phyloP scores from a whole-genome alignment of 2,329 filamentous ascomycete genomes.

The Aspergillus versicolor region DNA sequence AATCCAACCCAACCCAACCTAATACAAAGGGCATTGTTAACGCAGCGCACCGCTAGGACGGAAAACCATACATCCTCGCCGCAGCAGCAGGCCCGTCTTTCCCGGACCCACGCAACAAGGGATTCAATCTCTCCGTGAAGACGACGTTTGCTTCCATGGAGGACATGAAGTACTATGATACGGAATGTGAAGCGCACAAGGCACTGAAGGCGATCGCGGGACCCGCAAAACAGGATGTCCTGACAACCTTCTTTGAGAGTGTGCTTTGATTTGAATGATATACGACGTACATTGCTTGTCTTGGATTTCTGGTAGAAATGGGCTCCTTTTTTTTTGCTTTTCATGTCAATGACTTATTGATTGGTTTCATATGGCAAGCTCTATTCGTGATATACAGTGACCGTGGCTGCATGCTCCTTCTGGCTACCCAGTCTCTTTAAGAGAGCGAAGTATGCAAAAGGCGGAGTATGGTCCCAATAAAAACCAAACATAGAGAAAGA shows the following conservation, averaged over 20 bases:
- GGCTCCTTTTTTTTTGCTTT: not conserved
- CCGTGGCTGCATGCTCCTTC: not conserved
- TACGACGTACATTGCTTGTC: not conserved
- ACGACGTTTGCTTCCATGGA: constrained; percentile 64
- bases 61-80: constrained; percentile 67
- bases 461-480: not conserved
- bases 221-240: constrained; percentile 35
- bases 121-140: constrained; percentile 64
- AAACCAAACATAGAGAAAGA: not conserved
- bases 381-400: constrained; percentile 4
- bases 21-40: no score
- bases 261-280: constrained; percentile 23
- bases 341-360: not conserved
- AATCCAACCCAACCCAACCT: not conserved
- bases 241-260: constrained; percentile 40
- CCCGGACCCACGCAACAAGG: constrained; percentile 61
- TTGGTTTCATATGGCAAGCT: not conserved
- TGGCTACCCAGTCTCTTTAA: no score
- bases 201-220: constrained; percentile 42
- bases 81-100: constrained; percentile 56
- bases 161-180: constrained; percentile 71
- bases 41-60: constrained; percentile 52
- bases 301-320: not conserved
- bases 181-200: constrained; percentile 56
- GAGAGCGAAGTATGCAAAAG: not conserved